These are phyloP conservation scores for Penicillium dipodomyicola DNA, from an alignment of 495 filamentous ascomycete genomes.

Conservation along the genomic window DNA sequence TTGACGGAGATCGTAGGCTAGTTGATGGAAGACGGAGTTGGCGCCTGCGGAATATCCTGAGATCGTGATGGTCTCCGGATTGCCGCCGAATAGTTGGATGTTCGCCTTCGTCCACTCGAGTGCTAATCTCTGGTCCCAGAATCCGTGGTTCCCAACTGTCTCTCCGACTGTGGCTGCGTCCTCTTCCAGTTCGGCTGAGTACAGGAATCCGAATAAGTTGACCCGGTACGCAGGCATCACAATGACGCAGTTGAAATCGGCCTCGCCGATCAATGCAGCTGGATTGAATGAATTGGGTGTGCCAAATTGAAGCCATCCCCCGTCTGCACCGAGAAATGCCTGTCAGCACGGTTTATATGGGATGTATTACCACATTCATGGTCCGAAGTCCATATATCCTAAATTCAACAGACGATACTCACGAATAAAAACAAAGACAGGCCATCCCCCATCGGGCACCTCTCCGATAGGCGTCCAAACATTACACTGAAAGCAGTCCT, in stretches of 20 bases:
- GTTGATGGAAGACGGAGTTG: constrained; percentile 60
- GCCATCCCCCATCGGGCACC: constrained; percentile 40
- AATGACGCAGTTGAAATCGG: constrained; percentile 52
- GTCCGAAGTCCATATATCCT: background rate
- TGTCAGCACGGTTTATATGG: constrained; percentile 1
- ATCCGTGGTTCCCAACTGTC: constrained; percentile 58
- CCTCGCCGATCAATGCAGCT: constrained; percentile 49
- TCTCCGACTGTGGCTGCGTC: constrained; percentile 48
- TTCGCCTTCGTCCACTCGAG: constrained; percentile 66
- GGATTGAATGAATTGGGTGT: constrained; percentile 46
- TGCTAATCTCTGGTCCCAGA: constrained; percentile 64
- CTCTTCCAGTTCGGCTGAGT: constrained; percentile 50
- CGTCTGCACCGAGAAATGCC: constrained; percentile 32
- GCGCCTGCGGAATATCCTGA: constrained; percentile 65
- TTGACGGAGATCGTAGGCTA: constrained; percentile 53
- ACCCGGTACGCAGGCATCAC: constrained; percentile 69
- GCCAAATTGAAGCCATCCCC: constrained; percentile 59
- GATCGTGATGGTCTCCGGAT: constrained; percentile 60
- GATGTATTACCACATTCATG: background rate
- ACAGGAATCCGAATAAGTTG: constrained; percentile 65
- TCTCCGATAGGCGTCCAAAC: constrained; percentile 41
- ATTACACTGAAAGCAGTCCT: constrained; percentile 49
- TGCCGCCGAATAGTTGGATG: constrained; percentile 59
- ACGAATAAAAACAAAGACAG: constrained; percentile 47
- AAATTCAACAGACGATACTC: constrained; percentile 14